Evolutionary conservation across 208 protist species (phyloP).

Genomic region (Leishmania arabica): DNA sequence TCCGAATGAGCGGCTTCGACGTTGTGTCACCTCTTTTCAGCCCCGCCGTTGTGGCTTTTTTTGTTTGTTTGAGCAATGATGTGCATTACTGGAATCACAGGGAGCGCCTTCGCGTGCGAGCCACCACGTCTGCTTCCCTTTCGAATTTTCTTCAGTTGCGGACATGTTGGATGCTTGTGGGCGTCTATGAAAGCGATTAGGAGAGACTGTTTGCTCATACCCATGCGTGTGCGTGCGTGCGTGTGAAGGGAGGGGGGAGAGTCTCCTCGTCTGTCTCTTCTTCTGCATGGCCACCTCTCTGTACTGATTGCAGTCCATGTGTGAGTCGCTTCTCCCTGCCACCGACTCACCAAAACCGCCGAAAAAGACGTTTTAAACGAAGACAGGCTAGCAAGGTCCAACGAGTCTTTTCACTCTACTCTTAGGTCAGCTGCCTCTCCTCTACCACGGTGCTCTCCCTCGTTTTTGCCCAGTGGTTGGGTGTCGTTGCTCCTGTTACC

Average conservation of each 20-base stretch:
- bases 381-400: background rate
- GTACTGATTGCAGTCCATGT: background rate
- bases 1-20: background rate
- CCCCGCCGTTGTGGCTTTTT: background rate
- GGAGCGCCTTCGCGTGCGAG: conserved; percentile 14
- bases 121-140: background rate
- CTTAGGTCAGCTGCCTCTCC: background rate
- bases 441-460: background rate
- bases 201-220: background rate
- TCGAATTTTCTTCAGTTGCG: conserved; percentile 1
- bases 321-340: background rate
- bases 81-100: conserved; percentile 16
- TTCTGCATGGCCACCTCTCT: background rate
- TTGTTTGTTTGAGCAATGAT: conserved; percentile 11
- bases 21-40: background rate
- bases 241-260: background rate
- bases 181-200: background rate
- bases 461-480: background rate
- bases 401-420: background rate
- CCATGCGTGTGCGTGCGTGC: background rate
- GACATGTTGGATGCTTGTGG: background rate
- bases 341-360: background rate
- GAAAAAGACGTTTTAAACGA: background rate
- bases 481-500: background rate
- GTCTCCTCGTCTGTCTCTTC: background rate